These are phyloP conservation scores for Aurantiochytrium sp. DNA, from an alignment of 108 stramenopile genomes.

Conservation along the genomic window DNA sequence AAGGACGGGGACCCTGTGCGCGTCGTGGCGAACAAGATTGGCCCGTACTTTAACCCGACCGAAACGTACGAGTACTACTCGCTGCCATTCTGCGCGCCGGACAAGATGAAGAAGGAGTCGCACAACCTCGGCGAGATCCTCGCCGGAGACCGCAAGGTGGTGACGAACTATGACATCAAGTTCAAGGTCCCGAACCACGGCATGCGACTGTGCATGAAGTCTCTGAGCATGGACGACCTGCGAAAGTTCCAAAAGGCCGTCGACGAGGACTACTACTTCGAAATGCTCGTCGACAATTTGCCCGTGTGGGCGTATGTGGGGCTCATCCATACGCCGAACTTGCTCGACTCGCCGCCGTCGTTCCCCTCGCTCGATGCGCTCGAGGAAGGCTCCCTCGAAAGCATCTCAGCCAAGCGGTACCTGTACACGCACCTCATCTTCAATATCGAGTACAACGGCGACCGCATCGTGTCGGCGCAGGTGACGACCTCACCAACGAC, in stretches of 20 bases:
- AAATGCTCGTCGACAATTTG: constrained; percentile 95
- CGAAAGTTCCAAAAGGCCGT: constrained; percentile 73
- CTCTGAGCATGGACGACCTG: constrained; percentile 59
- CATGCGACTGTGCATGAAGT: constrained; percentile 78
- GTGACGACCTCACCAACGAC: constrained; percentile 70
- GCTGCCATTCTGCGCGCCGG: constrained; percentile 83
- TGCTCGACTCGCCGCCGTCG: neutral
- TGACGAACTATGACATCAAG: constrained; percentile 78
- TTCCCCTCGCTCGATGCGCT: constrained; percentile 23
- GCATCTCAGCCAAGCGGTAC: constrained; percentile 38
- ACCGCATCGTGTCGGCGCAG: constrained; percentile 81
- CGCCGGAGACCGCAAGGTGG: constrained; percentile 84
- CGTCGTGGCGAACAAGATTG: constrained; percentile 53
- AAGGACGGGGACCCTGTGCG: constrained; percentile 33
- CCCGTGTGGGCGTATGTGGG: constrained; percentile 96
- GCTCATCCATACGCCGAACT: constrained; percentile 55
- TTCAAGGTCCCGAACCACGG: constrained; percentile 55
- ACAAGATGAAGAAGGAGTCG: constrained; percentile 66
- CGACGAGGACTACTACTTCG: constrained; percentile 84
- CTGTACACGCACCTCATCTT: constrained; percentile 89
- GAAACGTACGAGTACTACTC: constrained; percentile 98
- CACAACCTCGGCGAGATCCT: constrained; percentile 83
- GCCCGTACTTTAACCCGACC: constrained; percentile 96
- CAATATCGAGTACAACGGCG: constrained; percentile 74
- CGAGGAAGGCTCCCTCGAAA: neutral